These are phyloP conservation scores for Colletotrichum theobromicola DNA, from an alignment of 2,329 filamentous ascomycete species.

Conservation along the genomic window DNA sequence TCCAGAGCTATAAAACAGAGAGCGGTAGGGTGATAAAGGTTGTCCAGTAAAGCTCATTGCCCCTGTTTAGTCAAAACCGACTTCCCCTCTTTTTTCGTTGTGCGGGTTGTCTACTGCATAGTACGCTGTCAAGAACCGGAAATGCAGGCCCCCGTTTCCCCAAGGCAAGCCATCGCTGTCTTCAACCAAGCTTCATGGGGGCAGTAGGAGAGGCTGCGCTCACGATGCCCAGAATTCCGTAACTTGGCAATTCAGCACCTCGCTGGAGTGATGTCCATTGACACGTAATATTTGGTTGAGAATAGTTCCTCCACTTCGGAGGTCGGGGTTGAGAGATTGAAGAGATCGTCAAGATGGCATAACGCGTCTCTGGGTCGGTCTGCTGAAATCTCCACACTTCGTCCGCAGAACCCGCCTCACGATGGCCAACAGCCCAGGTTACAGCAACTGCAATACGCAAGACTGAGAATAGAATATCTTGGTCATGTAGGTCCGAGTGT, in stretches of 20 bases:
- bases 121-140: background rate
- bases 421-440: background rate
- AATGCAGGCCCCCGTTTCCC: background rate
- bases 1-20: background rate
- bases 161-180: conserved; percentile 11
- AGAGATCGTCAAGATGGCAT: background rate
- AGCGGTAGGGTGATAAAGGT: background rate
- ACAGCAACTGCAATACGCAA: background rate
- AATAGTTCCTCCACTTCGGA: background rate
- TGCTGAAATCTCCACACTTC: background rate
- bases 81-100: background rate
- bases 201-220: background rate
- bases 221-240: background rate
- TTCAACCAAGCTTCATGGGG: background rate
- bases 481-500: background rate
- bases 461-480: background rate
- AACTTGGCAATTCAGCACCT: background rate
- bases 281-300: background rate
- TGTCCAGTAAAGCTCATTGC: background rate
- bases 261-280: background rate
- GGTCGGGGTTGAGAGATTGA: background rate
- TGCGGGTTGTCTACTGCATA: background rate
- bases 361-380: background rate
- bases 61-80: background rate
- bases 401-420: background rate